phyloP scores from a whole-genome alignment of 2,329 filamentous ascomycete genomes.

The Monilinia fructicola region DNA sequence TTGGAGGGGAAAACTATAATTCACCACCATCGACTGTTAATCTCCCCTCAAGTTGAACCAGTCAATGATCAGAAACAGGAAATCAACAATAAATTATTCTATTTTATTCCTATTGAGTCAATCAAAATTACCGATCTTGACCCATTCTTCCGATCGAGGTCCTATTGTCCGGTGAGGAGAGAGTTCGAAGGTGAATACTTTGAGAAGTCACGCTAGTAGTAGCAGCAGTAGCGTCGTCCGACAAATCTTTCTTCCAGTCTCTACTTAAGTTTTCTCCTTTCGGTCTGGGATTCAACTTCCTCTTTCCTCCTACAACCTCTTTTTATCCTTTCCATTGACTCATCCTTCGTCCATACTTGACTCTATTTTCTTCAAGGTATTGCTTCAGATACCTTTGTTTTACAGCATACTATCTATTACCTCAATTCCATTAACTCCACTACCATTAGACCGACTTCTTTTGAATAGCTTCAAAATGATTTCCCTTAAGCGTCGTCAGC shows the following conservation, averaged over 20 bases:
- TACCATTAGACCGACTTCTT: neutral
- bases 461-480: neutral
- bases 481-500: neutral
- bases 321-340: neutral
- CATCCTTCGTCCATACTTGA: neutral
- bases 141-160: neutral
- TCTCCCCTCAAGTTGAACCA: neutral
- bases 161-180: neutral
- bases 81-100: neutral
- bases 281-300: neutral
- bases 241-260: neutral
- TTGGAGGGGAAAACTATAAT: neutral
- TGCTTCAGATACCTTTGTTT: neutral
- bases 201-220: neutral
- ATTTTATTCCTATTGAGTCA: neutral
- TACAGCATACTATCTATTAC: neutral
- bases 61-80: neutral
- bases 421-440: neutral
- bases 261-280: neutral
- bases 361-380: neutral
- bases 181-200: neutral
- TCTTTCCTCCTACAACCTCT: neutral
- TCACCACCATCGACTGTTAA: neutral
- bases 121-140: neutral
- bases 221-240: neutral